Conservation (phyloP, 306 rosid genomes). For the Rosa rugosa region DNA sequence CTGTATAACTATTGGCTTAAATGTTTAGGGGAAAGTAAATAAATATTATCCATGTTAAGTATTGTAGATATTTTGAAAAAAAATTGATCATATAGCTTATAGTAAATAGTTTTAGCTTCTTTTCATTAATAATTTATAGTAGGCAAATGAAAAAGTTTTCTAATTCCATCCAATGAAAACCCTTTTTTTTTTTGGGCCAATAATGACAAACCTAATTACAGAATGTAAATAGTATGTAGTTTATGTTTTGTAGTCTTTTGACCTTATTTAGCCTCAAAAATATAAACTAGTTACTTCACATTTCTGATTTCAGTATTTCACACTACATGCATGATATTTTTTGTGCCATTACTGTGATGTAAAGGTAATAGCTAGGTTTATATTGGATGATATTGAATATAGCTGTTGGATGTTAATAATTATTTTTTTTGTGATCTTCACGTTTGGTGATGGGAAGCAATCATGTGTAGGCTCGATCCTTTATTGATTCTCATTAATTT, state of each 20-base stretch:
- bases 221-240: neutral
- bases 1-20: neutral
- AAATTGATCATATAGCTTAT: neutral
- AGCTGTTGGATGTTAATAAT: neutral
- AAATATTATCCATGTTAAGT: neutral
- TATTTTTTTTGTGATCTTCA: neutral
- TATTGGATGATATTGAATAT: neutral
- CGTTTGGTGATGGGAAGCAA: slow-evolving; percentile 31
- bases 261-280: neutral
- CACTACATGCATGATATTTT: no score
- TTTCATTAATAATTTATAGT: neutral
- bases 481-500: slow-evolving; percentile 28
- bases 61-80: no score
- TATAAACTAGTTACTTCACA: neutral
- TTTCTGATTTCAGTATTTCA: neutral
- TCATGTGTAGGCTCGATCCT: slow-evolving; percentile 33
- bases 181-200: no score
- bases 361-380: neutral
- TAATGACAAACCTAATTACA: neutral
- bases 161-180: neutral
- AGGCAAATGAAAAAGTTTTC: neutral
- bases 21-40: neutral
- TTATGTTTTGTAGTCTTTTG: neutral
- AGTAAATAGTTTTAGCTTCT: neutral
- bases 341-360: neutral